Percentiles rank a stretch among this genome's conserved stretches.
Conservation (phyloP, 495 filamentous ascomycete species). For the Talaromyces adpressus region DNA sequence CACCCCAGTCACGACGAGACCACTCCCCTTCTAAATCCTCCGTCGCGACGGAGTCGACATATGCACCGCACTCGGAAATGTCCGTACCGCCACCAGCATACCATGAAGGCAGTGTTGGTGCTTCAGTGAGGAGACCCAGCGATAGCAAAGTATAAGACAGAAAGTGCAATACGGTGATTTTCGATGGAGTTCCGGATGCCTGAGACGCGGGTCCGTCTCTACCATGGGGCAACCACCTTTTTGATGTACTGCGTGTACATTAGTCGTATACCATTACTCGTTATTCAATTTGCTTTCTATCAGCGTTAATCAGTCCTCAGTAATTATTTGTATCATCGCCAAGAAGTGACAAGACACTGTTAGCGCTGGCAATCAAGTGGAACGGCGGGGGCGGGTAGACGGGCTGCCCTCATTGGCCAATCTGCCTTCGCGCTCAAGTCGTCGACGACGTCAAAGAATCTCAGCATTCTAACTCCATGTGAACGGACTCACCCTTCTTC, state of each 20-base stretch:
- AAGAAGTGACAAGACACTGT: neutral
- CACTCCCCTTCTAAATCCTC: conserved; percentile 1
- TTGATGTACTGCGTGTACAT: neutral
- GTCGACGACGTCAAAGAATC: neutral
- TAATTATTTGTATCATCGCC: neutral
- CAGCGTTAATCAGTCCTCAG: neutral
- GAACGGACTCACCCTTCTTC: neutral
- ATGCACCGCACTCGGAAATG: neutral
- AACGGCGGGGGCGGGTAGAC: neutral
- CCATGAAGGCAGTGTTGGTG: neutral
- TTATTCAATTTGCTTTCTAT: neutral
- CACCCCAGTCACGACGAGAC: conserved; percentile 1
- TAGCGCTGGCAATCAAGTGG: neutral
- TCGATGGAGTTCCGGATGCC: neutral
- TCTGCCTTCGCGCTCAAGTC: neutral
- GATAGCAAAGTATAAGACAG: neutral
- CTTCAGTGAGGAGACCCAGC: neutral
- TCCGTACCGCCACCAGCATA: conserved; percentile 4
- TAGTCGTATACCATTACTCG: neutral
- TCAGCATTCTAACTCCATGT: neutral
- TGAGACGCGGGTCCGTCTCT: conserved; percentile 1
- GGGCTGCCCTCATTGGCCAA: neutral
- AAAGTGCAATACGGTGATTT: neutral
- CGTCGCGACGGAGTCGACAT: neutral
- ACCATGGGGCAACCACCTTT: neutral